phyloP scores from a whole-genome alignment of 345 rosid species.

The Euphorbia pulcherrima region DNA sequence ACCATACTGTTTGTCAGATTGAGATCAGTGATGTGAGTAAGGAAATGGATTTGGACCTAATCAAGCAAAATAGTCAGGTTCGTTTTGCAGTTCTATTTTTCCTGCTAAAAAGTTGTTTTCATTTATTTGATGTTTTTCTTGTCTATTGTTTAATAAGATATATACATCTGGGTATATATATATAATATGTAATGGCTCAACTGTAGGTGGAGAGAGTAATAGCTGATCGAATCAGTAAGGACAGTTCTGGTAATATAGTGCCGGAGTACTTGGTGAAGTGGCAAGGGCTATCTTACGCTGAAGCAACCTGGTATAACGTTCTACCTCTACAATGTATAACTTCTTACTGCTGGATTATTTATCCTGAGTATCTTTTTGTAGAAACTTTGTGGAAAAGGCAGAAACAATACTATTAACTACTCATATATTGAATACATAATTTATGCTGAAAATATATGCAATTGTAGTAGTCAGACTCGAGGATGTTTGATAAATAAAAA shows the following conservation, averaged over 20 bases:
- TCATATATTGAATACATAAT: background rate
- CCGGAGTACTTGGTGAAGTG: constrained; percentile 97
- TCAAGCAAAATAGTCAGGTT: constrained; percentile 96
- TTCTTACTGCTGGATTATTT: background rate
- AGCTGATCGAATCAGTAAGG: constrained; percentile 78
- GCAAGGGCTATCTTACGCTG: constrained; percentile 99
- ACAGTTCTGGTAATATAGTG: constrained; percentile 59
- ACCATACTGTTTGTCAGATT: constrained; percentile 46
- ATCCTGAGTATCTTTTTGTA: background rate
- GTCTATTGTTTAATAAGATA: background rate
- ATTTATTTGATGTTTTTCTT: constrained; percentile 5
- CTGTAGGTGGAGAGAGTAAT: constrained; percentile 89
- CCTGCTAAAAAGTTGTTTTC: background rate
- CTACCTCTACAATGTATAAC: constrained; percentile 8
- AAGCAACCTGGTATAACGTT: constrained; percentile 81
- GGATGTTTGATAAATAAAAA: background rate
- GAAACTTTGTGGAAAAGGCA: no score
- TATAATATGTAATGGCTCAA: constrained; percentile 19
- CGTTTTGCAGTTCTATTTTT: constrained; percentile 12
- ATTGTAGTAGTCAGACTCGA: background rate
- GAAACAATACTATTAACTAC: no score
- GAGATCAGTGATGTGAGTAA: constrained; percentile 97
- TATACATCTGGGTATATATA: background rate
- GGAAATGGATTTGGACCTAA: constrained; percentile 99
- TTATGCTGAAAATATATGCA: background rate